phyloP scores from a whole-genome alignment of 495 filamentous ascomycete species.

The Neurospora tetrasperma region DNA sequence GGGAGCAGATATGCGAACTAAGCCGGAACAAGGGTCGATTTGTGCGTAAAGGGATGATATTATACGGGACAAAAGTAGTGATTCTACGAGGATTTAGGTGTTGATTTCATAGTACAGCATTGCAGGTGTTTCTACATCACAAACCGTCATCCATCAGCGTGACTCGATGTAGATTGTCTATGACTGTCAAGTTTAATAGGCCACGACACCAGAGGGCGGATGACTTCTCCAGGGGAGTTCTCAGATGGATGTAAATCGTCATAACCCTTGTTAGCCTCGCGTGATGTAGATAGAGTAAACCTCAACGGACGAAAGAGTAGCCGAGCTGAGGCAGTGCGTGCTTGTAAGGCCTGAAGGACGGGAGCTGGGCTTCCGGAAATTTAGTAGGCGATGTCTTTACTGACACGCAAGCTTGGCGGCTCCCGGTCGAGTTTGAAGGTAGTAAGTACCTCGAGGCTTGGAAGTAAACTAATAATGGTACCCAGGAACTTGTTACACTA shows the following conservation, averaged over 20 bases:
- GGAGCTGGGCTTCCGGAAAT: background rate
- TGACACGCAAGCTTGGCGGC: background rate
- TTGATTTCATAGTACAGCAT: background rate
- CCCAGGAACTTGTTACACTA: no score
- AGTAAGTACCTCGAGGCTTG: no score
- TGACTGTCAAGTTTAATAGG: background rate
- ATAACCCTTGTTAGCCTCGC: background rate
- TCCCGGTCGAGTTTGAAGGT: background rate
- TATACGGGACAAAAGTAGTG: background rate
- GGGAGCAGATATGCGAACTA: background rate
- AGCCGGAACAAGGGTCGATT: background rate
- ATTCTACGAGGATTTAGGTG: constrained; percentile 1
- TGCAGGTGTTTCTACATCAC: background rate
- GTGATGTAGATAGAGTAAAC: background rate
- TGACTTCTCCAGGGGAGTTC: background rate
- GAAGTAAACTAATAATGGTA: no score
- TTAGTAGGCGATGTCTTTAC: background rate
- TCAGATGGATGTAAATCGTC: background rate
- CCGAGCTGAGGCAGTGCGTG: background rate
- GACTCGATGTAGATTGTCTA: background rate
- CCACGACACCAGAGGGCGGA: background rate
- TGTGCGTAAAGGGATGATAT: background rate
- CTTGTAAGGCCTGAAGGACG: background rate
- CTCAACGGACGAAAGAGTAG: background rate
- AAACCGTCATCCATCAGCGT: background rate